phyloP scores from a whole-genome alignment of 2,329 filamentous ascomycete species.

The Aspergillus eucalypticola region DNA sequence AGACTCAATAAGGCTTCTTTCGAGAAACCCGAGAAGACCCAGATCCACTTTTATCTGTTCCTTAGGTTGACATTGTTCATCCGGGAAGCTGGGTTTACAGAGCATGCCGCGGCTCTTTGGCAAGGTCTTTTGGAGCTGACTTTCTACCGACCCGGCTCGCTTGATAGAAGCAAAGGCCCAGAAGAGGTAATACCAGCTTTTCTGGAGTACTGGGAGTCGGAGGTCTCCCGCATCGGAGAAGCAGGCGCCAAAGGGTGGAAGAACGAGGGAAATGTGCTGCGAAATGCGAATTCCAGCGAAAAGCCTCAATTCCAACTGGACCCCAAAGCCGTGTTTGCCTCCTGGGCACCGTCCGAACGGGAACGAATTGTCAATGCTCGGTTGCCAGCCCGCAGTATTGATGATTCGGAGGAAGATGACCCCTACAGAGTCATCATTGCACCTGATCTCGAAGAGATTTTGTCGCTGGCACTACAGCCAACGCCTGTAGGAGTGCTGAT shows the following conservation, averaged over 20 bases:
- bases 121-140: constrained; percentile 76
- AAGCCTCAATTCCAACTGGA: constrained; percentile 25
- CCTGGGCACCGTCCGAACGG: constrained; percentile 58
- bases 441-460: constrained; percentile 67
- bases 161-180: constrained; percentile 20
- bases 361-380: constrained; percentile 50
- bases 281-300: constrained; percentile 39
- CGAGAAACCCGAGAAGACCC: constrained; percentile 23
- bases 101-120: constrained; percentile 77
- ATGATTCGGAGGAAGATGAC: constrained; percentile 75
- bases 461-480: constrained; percentile 45
- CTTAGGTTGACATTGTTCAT: constrained; percentile 73
- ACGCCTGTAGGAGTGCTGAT: constrained; percentile 54
- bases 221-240: constrained; percentile 77
- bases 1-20: constrained; percentile 34
- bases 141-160: constrained; percentile 57
- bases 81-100: constrained; percentile 73
- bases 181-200: constrained; percentile 49
- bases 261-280: constrained; percentile 19
- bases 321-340: constrained; percentile 37
- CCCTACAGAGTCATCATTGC: constrained; percentile 80
- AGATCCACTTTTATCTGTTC: constrained; percentile 67
- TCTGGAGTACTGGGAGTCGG: constrained; percentile 82
- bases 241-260: constrained; percentile 69
- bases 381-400: constrained; percentile 71